phyloP scores from a whole-genome alignment of 495 filamentous ascomycete species.

The Penicillium canescens region DNA sequence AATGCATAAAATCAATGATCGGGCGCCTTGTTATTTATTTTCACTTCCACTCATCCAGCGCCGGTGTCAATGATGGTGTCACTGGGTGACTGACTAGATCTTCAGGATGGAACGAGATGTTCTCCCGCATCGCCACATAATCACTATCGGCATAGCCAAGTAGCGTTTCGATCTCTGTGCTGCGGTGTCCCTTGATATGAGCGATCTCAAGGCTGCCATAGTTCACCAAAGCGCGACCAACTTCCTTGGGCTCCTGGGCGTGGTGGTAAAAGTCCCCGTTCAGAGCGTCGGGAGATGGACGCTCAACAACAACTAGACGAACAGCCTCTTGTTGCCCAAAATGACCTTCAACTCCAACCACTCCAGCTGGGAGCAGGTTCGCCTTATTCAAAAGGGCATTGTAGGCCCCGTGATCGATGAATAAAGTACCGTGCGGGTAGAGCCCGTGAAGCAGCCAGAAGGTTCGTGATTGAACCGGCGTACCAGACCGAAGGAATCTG shows the following conservation, averaged over 20 bases:
- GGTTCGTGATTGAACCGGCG: slow-evolving; percentile 85
- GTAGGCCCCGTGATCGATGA: slow-evolving; percentile 87
- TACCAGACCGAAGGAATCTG: slow-evolving; percentile 83
- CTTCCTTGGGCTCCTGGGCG: slow-evolving; percentile 62
- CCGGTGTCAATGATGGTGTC: slow-evolving; percentile 45
- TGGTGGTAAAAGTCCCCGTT: slow-evolving; percentile 46
- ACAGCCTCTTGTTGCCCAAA: slow-evolving; percentile 95
- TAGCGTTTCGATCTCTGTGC: slow-evolving; percentile 71
- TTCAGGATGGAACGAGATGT: slow-evolving; percentile 65
- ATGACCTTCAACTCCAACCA: slow-evolving; percentile 82
- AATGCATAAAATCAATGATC: neutral
- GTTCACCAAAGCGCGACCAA: slow-evolving; percentile 90
- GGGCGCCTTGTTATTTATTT: neutral
- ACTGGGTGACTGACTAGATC: slow-evolving; percentile 16
- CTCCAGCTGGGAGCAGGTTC: slow-evolving; percentile 85
- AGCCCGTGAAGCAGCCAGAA: slow-evolving; percentile 98
- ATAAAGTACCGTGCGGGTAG: slow-evolving; percentile 86
- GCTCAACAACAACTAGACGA: slow-evolving; percentile 73
- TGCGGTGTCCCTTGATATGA: slow-evolving; percentile 81
- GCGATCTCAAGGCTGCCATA: slow-evolving; percentile 83
- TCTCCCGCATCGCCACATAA: slow-evolving; percentile 88
- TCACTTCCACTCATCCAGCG: slow-evolving; percentile 25
- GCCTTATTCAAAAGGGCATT: slow-evolving; percentile 76
- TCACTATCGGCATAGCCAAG: slow-evolving; percentile 93
- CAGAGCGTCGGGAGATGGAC: slow-evolving; percentile 36